phyloP scores from a whole-genome alignment of 176 grass and related monocot genomes.

The Sorghum bicolor region Sorghum_bicolor_NCBIv3 NC_012877.2:59703501-59704000 shows the following conservation, averaged over 20 bases:
- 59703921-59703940: constrained; percentile 49
- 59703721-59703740: neutral
- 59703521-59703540: constrained; percentile 72
- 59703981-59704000: constrained; percentile 45
- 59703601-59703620: constrained; percentile 70
- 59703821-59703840: constrained; percentile 42
- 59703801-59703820: constrained; percentile 55
- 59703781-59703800: neutral
- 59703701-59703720: neutral
- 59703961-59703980: constrained; percentile 46
- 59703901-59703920: constrained; percentile 36
- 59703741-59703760: neutral
- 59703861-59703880: constrained; percentile 62
- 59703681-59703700: constrained; percentile 64
- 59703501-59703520: constrained; percentile 85
- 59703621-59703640: constrained; percentile 66
- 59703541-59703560: constrained; percentile 21
- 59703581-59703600: constrained; percentile 76
- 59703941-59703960: constrained; percentile 56
- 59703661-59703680: constrained; percentile 63
- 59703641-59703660: constrained; percentile 68
- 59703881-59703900: constrained; percentile 61
- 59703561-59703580: constrained; percentile 38
- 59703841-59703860: constrained; percentile 38
- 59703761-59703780: neutral